A percentile compares a stretch with the other conserved stretches of the same genome.
phyloP scores from a whole-genome alignment of 2,329 filamentous ascomycete species.

The Diaporthe citriasiana region DNA sequence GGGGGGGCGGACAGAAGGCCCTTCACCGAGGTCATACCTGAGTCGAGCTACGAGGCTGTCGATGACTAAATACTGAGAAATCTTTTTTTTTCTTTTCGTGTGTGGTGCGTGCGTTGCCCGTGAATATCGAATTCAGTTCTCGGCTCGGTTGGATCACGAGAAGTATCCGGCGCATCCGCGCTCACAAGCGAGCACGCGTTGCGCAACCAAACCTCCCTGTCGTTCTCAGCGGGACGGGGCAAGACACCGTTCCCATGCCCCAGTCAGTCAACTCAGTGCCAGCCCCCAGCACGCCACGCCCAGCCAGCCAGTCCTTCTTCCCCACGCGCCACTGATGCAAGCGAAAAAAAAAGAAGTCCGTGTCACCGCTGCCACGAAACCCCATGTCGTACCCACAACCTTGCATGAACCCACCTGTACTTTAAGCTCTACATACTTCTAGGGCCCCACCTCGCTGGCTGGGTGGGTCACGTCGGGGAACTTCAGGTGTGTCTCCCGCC shows the following conservation, averaged over 20 bases:
- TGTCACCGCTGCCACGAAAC: conserved; percentile 38
- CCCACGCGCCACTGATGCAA: conserved; percentile 13
- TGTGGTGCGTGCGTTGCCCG: not conserved
- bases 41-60: not conserved
- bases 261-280: not conserved
- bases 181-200: not conserved
- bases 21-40: conserved; percentile 21
- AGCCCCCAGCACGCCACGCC: too few species aligned
- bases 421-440: not conserved
- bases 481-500: conserved; percentile 6
- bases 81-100: not conserved
- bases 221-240: not conserved
- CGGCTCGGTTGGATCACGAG: not conserved
- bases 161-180: conserved; percentile 13
- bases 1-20: too few species aligned
- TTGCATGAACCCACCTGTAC: conserved; percentile 28
- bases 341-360: conserved; percentile 10
- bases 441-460: not conserved
- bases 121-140: not conserved
- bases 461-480: conserved; percentile 19
- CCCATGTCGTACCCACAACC: conserved; percentile 25
- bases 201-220: too few species aligned
- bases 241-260: conserved; percentile 37
- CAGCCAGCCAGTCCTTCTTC: not conserved
- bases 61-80: conserved; percentile 29